A percentile compares a stretch with the other conserved stretches of the same genome.
phyloP scores from a whole-genome alignment of 139 green algal species.

The Coelastrella sp. region DNA sequence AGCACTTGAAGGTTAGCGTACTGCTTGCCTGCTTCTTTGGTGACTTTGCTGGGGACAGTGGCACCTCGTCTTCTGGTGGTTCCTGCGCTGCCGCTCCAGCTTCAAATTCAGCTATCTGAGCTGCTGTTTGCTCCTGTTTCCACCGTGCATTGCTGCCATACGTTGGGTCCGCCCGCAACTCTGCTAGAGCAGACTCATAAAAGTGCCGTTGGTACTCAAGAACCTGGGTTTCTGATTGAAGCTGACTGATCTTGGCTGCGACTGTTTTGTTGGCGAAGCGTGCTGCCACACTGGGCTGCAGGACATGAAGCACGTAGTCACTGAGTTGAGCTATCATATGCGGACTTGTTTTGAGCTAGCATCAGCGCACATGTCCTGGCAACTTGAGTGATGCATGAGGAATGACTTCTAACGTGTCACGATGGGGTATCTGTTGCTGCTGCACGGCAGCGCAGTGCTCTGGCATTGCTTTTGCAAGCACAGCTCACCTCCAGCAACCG shows the following conservation, averaged over 20 bases:
- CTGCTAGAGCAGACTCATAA: constrained; percentile 14
- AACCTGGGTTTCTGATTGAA: constrained; percentile 26
- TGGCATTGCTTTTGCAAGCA: too few species aligned
- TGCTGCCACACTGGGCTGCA: constrained; percentile 12
- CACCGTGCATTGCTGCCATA: neutral
- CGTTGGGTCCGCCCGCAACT: neutral
- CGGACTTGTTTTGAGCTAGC: too few species aligned
- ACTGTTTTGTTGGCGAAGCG: constrained; percentile 27
- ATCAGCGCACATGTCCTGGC: too few species aligned
- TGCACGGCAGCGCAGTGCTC: too few species aligned
- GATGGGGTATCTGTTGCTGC: too few species aligned
- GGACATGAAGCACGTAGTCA: neutral
- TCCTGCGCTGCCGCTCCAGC: neutral
- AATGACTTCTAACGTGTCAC: too few species aligned
- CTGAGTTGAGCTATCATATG: too few species aligned
- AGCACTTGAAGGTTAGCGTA: too few species aligned
- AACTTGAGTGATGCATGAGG: too few species aligned
- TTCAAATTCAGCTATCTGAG: neutral
- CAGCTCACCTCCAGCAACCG: constrained; percentile 12
- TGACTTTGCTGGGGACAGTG: neutral
- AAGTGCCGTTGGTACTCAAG: constrained; percentile 31
- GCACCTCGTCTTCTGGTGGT: neutral
- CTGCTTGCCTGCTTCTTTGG: neutral
- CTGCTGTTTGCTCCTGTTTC: neutral
- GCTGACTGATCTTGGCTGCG: constrained; percentile 29